Percentiles rank a stretch among this genome's conserved stretches.
phyloP scores from a whole-genome alignment of 768 basidiomycete genomes.

The Trichaptum fuscoviolaceum region DNA sequence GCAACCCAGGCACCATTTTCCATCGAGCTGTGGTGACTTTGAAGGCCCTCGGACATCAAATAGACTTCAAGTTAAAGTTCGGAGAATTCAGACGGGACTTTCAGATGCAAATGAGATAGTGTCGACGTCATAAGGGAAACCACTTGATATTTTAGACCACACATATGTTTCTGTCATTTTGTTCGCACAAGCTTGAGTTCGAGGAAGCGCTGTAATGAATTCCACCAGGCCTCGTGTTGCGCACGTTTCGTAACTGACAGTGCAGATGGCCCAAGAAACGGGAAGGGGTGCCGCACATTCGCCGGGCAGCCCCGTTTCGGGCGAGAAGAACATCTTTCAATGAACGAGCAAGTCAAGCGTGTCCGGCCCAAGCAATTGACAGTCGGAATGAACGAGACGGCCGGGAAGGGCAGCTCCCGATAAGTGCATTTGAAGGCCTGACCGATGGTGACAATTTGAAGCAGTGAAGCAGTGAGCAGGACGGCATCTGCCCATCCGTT shows the following conservation, averaged over 20 bases:
- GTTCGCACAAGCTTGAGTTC: too few relatives aligned
- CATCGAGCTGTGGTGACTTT: background rate
- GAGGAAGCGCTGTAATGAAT: too few relatives aligned
- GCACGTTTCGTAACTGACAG: background rate
- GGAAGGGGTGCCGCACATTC: too few relatives aligned
- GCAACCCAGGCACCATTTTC: background rate
- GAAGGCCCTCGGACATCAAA: background rate
- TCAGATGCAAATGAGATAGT: background rate
- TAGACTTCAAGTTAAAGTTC: background rate
- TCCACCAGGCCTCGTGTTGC: background rate
- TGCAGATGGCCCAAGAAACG: background rate
- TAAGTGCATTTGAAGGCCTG: background rate
- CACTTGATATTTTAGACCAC: background rate
- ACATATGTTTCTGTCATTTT: too few relatives aligned
- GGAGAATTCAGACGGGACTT: background rate
- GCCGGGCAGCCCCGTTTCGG: too few relatives aligned
- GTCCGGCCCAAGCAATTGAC: background rate
- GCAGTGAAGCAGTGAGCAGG: background rate
- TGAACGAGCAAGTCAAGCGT: too few relatives aligned
- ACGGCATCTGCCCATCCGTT: background rate
- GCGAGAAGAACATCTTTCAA: too few relatives aligned
- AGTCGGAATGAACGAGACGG: background rate
- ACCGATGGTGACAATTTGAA: too few relatives aligned
- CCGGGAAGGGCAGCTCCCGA: background rate
- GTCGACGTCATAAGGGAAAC: background rate